Evolutionary conservation across 2,329 filamentous ascomycete species (phyloP), one percentile per base, ranked within the genome.

Genomic region (Sporothrix euskadiensis): DNA sequence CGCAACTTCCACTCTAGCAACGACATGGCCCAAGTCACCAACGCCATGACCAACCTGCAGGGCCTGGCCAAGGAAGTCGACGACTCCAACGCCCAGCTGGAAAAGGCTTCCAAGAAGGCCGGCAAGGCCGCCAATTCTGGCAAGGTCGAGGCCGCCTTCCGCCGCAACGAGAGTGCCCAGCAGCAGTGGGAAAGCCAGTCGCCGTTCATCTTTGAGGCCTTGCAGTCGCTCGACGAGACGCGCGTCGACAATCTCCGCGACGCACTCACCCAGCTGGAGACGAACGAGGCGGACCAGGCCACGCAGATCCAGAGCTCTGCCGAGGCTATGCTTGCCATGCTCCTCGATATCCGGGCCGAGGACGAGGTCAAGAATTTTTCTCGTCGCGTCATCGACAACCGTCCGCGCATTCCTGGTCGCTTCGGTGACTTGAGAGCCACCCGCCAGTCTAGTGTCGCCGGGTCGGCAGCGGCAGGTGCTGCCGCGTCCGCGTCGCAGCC

Each of bases 141-240:
- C 74, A 97, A 96, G 81, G 88, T 96, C 54, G 92, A 94, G 59
- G 87, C 87, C 75, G 94, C 94, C 14, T 87, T 89, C 12, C 85
- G 89, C 22, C 91, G 90, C 76, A 88, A 97, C 59, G 92, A 97
- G 76, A 89, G 89, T 74, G 91, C 94, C n/a, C 89, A 87, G 61
- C 88, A 91, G 76, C 92, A 97, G 80, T 99, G 96, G 96, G 91
- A 97, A 73, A 94, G 94, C 0, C 94, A 97, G 81, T 94, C 96
- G 16, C 96, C 96, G 0, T 98, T 93, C 82, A 92, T 98, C 75
- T 98, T 97, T 79, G 96, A 99, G 82, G 92, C 91, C 75, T 88
- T 99, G 35, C 96, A 99, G 81, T 91, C 93, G 6, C 85, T 97
- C 44, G 96, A 99, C 80, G 96, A 99, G 83, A 91, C 89, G 78